These are phyloP conservation scores for Leccinum truebloodii DNA, from an alignment of 768 basidiomycete species.

Conservation along the genomic window DNA sequence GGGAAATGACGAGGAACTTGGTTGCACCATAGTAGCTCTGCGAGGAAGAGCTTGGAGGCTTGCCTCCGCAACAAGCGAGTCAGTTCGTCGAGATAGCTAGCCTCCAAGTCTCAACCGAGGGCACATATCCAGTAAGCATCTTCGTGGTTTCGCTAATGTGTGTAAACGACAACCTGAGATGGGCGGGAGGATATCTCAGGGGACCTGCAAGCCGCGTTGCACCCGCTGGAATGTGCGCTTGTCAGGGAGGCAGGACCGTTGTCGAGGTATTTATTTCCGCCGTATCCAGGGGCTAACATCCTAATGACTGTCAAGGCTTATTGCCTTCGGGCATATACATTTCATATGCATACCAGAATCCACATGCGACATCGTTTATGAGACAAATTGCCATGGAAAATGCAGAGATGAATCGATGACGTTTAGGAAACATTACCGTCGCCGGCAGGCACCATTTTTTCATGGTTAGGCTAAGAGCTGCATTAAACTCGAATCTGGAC, in stretches of 20 bases:
- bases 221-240: background rate
- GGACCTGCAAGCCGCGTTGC: background rate
- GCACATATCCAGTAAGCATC: background rate
- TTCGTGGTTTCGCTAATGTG: background rate
- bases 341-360: background rate
- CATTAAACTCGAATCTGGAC: background rate
- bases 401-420: background rate
- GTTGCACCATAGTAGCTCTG: background rate
- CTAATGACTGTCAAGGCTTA: background rate
- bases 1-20: background rate
- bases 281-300: background rate
- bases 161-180: background rate
- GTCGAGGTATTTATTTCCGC: background rate
- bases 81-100: background rate
- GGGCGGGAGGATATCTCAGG: background rate
- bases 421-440: conserved; percentile 47
- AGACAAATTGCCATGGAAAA: background rate
- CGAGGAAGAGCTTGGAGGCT: background rate
- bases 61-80: background rate
- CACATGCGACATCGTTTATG: background rate
- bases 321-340: background rate
- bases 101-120: background rate
- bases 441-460: conserved; percentile 38
- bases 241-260: background rate
- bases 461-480: conserved; percentile 25